Conservation (phyloP, 176 grass and related monocot species). For the Musa schizocarpa region DNA sequence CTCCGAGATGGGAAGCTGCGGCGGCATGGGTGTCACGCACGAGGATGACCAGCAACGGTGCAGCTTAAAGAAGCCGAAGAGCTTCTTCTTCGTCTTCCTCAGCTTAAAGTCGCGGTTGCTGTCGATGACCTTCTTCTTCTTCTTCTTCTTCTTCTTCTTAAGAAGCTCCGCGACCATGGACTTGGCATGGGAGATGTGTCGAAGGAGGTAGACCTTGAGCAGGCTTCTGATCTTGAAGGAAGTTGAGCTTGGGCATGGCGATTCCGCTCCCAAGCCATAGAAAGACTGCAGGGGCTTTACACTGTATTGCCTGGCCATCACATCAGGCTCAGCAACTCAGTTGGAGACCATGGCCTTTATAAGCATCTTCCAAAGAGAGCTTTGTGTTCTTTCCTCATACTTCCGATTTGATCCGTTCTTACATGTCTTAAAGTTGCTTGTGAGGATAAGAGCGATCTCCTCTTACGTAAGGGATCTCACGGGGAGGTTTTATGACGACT, state of each 20-base stretch:
- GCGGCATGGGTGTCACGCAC: conserved; percentile 11
- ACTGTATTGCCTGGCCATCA: no score
- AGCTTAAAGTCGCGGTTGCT: background rate
- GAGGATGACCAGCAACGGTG: conserved; percentile 23
- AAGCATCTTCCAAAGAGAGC: background rate
- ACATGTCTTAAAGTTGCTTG: no score
- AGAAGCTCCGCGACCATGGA: conserved; percentile 6
- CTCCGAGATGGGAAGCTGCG: conserved; percentile 1
- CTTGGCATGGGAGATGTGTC: background rate
- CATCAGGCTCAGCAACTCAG: no score
- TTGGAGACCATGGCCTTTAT: background rate
- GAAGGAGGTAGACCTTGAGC: background rate
- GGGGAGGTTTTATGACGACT: no score
- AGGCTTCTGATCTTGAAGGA: background rate
- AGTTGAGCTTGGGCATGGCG: background rate
- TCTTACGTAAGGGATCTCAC: no score
- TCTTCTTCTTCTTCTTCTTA: background rate
- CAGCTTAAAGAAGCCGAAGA: conserved; percentile 8
- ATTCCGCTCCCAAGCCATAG: no score
- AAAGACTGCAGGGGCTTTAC: no score
- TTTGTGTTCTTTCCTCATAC: background rate
- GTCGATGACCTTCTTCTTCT: background rate
- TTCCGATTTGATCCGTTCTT: no score
- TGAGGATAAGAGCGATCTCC: no score
- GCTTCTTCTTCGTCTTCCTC: conserved; percentile 11